These are phyloP conservation scores for Luvunga scandens DNA, from an alignment of 345 rosid genomes.

Conservation along the genomic window DNA sequence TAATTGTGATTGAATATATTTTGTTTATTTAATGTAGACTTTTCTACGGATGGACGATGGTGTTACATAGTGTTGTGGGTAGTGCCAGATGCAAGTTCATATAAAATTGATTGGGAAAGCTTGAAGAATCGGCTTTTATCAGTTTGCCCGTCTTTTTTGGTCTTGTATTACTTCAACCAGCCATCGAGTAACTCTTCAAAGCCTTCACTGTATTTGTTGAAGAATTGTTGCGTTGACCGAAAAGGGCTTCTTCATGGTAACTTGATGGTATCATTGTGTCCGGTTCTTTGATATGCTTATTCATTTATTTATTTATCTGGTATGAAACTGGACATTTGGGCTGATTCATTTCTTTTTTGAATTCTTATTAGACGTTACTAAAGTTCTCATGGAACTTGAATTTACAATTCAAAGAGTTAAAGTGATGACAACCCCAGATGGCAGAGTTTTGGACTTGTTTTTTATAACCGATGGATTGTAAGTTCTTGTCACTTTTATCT, in stretches of 20 bases:
- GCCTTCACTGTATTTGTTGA: slow-evolving; percentile 58
- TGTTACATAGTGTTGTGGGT: slow-evolving; percentile 77
- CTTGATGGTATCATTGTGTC: not conserved
- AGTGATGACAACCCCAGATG: slow-evolving; percentile 77
- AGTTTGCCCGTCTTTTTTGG: slow-evolving; percentile 54
- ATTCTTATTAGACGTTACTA: slow-evolving; percentile 53
- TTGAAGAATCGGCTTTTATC: slow-evolving; percentile 55
- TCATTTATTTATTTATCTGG: not conserved
- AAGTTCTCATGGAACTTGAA: slow-evolving; percentile 54
- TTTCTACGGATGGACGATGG: slow-evolving; percentile 82
- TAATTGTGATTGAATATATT: not conserved
- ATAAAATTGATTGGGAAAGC: slow-evolving; percentile 51
- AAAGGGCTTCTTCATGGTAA: slow-evolving; percentile 70
- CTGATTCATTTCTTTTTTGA: not conserved
- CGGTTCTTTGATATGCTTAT: not conserved
- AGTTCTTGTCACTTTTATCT: slow-evolving; percentile 14
- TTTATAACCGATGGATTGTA: slow-evolving; percentile 65
- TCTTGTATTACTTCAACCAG: slow-evolving; percentile 35
- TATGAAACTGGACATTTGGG: not conserved
- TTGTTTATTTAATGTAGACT: slow-evolving; percentile 35
- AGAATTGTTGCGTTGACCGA: slow-evolving; percentile 53
- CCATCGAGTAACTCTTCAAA: slow-evolving; percentile 30
- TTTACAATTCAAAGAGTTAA: slow-evolving; percentile 69
- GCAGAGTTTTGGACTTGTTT: slow-evolving; percentile 62
- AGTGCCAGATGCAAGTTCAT: slow-evolving; percentile 33